Evolutionary conservation across 2,329 filamentous ascomycete genomes (phyloP).

Genomic region (Claviceps maximensis): DNA sequence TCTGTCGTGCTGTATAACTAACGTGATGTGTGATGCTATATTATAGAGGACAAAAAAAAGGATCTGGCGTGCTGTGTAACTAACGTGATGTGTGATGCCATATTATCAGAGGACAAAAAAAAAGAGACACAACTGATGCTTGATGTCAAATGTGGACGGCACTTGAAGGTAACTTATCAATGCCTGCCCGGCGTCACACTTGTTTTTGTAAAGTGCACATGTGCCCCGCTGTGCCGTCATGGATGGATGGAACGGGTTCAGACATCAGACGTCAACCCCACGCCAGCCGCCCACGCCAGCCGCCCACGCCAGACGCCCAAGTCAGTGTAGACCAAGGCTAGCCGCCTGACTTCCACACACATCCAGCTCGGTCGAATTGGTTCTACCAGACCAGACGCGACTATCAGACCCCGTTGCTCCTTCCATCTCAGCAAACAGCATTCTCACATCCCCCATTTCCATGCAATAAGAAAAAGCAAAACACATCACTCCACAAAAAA

Average conservation of each 20-base stretch:
- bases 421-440: not conserved
- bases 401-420: not conserved
- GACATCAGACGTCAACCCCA: not conserved
- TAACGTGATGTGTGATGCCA: not conserved
- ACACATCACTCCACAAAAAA: not conserved
- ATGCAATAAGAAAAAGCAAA: not conserved
- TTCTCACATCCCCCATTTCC: not conserved
- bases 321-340: not conserved
- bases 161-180: not conserved
- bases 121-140: not conserved
- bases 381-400: no score
- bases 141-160: not conserved
- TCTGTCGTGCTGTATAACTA: not conserved
- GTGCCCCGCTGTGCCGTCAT: not conserved
- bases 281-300: not conserved
- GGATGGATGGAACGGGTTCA: not conserved
- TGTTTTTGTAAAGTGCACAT: not conserved
- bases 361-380: not conserved
- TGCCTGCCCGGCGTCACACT: not conserved
- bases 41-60: not conserved
- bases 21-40: not conserved
- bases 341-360: not conserved
- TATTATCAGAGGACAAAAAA: not conserved
- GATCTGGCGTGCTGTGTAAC: not conserved
- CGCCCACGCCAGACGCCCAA: not conserved